Evolutionary conservation across 139 green algal genomes (phyloP).

Genomic region (Desmodesmus armatus): DNA sequence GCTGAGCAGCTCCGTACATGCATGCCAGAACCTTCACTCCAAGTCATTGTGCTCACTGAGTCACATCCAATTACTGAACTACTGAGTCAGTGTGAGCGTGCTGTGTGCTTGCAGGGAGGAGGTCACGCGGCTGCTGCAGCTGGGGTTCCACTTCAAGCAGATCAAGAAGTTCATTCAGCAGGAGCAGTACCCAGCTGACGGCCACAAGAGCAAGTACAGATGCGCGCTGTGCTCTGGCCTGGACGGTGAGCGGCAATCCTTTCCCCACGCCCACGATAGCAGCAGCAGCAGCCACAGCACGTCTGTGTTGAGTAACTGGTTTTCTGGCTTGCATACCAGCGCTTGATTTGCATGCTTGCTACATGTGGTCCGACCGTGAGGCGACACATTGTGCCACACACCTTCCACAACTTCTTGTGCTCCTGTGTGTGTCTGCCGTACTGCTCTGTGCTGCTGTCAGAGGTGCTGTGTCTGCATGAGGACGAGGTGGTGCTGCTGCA

Average conservation of each 20-base stretch:
- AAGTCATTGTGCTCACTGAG: no score
- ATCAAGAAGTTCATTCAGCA: slow-evolving; percentile 75
- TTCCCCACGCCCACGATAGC: background rate
- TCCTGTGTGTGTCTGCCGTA: background rate
- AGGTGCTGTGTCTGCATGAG: slow-evolving; percentile 88
- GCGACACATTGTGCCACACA: no score
- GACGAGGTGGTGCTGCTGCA: slow-evolving; percentile 75
- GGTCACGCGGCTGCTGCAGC: slow-evolving; percentile 68
- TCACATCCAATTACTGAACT: no score
- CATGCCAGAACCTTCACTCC: no score
- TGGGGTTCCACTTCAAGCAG: slow-evolving; percentile 77
- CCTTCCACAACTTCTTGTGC: no score
- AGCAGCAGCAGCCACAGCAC: slow-evolving; percentile 6
- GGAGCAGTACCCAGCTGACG: slow-evolving; percentile 35
- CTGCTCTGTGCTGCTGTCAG: slow-evolving; percentile 53
- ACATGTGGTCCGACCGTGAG: no score
- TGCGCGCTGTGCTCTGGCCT: slow-evolving; percentile 77
- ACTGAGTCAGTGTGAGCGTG: no score
- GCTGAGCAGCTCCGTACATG: no score
- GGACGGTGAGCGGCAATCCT: slow-evolving; percentile 47
- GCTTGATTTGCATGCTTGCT: background rate
- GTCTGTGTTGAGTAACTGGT: background rate
- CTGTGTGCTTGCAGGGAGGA: slow-evolving; percentile 76
- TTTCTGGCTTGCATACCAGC: no score
- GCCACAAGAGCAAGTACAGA: slow-evolving; percentile 57